Conservation (phyloP, 1,284 basidiomycete genomes). For the Leccinum discolor region DNA sequence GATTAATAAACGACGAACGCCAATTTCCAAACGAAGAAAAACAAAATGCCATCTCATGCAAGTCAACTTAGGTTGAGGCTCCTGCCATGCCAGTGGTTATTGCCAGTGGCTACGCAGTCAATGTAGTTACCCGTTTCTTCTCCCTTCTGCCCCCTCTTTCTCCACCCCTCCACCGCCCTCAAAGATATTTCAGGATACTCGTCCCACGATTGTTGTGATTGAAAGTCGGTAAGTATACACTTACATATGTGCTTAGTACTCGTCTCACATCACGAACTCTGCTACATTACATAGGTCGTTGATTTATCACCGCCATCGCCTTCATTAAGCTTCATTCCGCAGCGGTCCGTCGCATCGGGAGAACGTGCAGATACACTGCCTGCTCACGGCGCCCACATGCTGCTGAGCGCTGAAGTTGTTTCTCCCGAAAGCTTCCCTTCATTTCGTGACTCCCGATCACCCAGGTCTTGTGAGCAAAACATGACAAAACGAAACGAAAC, state of each 20-base stretch:
- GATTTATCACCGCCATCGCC: not conserved
- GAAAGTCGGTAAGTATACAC: not conserved
- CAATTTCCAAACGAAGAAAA: too few relatives aligned
- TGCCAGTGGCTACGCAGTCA: too few relatives aligned
- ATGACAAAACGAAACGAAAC: not conserved
- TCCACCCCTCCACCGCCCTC: slow-evolving; percentile 28
- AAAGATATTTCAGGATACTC: slow-evolving; percentile 10
- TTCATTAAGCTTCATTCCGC: not conserved
- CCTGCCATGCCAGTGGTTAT: too few relatives aligned
- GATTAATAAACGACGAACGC: too few relatives aligned
- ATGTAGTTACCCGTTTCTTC: not conserved
- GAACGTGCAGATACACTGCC: not conserved
- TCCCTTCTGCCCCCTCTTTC: not conserved
- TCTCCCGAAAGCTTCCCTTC: too few relatives aligned
- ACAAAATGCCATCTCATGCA: too few relatives aligned
- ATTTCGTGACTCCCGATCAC: not conserved
- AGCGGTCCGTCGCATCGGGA: not conserved
- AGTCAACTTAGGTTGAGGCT: too few relatives aligned
- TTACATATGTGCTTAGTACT: not conserved
- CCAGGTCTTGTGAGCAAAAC: not conserved
- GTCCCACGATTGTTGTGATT: not conserved
- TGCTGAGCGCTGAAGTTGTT: not conserved
- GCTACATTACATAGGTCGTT: not conserved
- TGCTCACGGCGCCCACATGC: not conserved
- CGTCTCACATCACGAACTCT: not conserved